Conservation (phyloP, 2,329 filamentous ascomycete genomes). For the Paradendryphiella salina region DNA sequence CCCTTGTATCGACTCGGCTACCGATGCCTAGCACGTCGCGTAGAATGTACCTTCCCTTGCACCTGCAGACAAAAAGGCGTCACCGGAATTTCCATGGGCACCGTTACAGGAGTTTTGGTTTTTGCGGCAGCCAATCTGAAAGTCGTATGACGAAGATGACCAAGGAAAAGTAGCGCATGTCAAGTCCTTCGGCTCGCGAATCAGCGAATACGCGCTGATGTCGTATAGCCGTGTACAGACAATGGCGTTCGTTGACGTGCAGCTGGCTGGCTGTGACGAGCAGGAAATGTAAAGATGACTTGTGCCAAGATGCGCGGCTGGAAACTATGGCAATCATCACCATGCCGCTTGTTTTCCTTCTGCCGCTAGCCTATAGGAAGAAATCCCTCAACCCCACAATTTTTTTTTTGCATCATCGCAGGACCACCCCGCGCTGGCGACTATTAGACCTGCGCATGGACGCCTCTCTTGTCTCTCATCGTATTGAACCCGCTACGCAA, state of each 20-base stretch:
- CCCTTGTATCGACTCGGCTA: slow-evolving; percentile 20
- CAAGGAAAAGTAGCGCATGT: slow-evolving; percentile 20
- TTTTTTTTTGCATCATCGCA: slow-evolving; percentile 17
- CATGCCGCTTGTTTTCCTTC: slow-evolving; percentile 6
- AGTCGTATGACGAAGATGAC: slow-evolving; percentile 28
- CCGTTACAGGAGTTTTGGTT: slow-evolving; percentile 25
- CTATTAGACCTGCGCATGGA: slow-evolving; percentile 14
- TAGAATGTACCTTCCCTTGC: slow-evolving; percentile 11
- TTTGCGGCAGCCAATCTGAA: slow-evolving; percentile 27
- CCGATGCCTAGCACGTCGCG: slow-evolving; percentile 10
- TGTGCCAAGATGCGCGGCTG: slow-evolving; percentile 20
- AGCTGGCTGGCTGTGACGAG: slow-evolving; percentile 7
- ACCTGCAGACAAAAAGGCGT: slow-evolving; percentile 19
- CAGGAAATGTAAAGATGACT: slow-evolving; percentile 12
- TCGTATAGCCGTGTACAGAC: slow-evolving; percentile 8
- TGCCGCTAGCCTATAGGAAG: slow-evolving; percentile 15
- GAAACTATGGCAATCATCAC: slow-evolving; percentile 22
- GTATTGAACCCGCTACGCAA: slow-evolving; percentile 17
- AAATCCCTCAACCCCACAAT: slow-evolving; percentile 23
- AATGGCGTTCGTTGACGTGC: slow-evolving; percentile 22
- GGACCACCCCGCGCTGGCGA: slow-evolving; percentile 6
- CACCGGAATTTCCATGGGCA: slow-evolving; percentile 24
- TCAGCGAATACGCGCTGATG: slow-evolving; percentile 16
- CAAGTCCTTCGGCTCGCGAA: slow-evolving; percentile 9
- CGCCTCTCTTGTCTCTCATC: not conserved